Conservation (phyloP, 495 filamentous ascomycete species). For the Aspergillus sclerotiicarbonarius region DNA sequence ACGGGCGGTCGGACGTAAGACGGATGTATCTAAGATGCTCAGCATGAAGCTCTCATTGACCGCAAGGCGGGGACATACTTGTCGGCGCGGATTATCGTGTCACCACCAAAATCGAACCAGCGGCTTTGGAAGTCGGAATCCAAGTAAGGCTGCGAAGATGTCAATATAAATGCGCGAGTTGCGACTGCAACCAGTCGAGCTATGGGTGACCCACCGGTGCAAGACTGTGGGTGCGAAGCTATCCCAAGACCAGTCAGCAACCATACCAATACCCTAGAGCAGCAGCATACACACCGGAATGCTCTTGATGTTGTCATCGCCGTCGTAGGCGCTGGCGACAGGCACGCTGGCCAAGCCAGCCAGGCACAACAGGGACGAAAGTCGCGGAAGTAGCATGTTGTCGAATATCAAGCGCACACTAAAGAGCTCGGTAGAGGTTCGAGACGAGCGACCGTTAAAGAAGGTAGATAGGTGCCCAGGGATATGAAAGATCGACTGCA, state of each 20-base stretch:
- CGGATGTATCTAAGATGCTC: conserved; percentile 71
- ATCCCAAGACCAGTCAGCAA: conserved; percentile 15
- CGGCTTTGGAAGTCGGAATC: conserved; percentile 98
- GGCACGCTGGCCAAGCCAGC: conserved; percentile 34
- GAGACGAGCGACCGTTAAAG: conserved; percentile 12
- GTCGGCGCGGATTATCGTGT: conserved; percentile 90
- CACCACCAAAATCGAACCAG: conserved; percentile 99
- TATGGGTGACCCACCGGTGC: conserved; percentile 39
- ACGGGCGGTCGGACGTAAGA: conserved; percentile 84
- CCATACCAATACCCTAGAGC: not conserved
- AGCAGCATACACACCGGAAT: conserved; percentile 47
- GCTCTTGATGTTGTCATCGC: conserved; percentile 50
- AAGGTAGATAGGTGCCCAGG: conserved; percentile 12
- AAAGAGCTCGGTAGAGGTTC: not conserved
- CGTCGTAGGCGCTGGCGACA: conserved; percentile 34
- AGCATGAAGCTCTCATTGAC: not conserved
- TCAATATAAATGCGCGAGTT: conserved; percentile 23
- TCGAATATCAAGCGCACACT: not conserved
- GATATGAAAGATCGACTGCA: conserved; percentile 20
- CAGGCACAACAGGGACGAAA: conserved; percentile 41
- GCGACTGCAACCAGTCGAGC: not conserved
- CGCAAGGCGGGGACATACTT: conserved; percentile 52
- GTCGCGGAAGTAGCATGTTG: conserved; percentile 36
- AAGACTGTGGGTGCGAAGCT: conserved; percentile 79
- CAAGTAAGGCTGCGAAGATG: conserved; percentile 72